Evolutionary conservation across 1,139 yeast genomes (phyloP).

Genomic region (Spencermartinsiella ligniputridi): DNA sequence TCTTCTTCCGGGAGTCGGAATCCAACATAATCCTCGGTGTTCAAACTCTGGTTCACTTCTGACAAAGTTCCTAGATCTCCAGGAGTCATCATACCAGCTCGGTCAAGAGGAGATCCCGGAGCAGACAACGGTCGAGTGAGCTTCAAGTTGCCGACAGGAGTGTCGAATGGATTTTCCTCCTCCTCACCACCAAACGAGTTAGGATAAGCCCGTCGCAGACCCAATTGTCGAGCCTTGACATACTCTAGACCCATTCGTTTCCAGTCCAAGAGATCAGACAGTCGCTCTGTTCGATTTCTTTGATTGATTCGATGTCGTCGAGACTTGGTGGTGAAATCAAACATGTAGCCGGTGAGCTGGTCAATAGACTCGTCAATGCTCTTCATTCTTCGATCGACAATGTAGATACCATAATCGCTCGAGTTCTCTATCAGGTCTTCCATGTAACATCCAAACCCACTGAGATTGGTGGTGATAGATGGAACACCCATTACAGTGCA

Average conservation of each 20-base stretch:
- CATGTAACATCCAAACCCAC: constrained; percentile 99
- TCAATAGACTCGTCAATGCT: constrained; percentile 91
- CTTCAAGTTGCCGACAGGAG: constrained; percentile 46
- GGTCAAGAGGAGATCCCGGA: constrained; percentile 83
- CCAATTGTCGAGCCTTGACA: constrained; percentile 88
- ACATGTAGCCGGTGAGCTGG: constrained; percentile 87
- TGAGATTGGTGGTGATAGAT: constrained; percentile 91
- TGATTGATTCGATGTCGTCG: constrained; percentile 97
- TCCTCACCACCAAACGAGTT: constrained; percentile 53
- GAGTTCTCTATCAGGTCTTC: constrained; percentile 95
- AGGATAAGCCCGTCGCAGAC: constrained; percentile 91
- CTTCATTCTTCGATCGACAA: constrained; percentile 91
- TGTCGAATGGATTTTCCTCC: constrained; percentile 53
- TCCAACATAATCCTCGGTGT: constrained; percentile 75
- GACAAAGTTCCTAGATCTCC: constrained; percentile 97
- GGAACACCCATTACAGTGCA: constrained; percentile 99
- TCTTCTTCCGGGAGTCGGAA: constrained; percentile 66
- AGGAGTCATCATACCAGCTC: constrained; percentile 79
- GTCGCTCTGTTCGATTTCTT: constrained; percentile 93
- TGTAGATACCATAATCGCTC: constrained; percentile 92
- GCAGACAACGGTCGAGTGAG: constrained; percentile 89
- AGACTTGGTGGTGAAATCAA: constrained; percentile 79
- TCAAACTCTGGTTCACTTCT: constrained; percentile 70
- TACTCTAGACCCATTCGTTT: constrained; percentile 96
- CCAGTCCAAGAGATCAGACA: constrained; percentile 93